Evolutionary conservation across 2,329 filamentous ascomycete genomes (phyloP).

Genomic region (Pseudogymnoascus sp.): DNA sequence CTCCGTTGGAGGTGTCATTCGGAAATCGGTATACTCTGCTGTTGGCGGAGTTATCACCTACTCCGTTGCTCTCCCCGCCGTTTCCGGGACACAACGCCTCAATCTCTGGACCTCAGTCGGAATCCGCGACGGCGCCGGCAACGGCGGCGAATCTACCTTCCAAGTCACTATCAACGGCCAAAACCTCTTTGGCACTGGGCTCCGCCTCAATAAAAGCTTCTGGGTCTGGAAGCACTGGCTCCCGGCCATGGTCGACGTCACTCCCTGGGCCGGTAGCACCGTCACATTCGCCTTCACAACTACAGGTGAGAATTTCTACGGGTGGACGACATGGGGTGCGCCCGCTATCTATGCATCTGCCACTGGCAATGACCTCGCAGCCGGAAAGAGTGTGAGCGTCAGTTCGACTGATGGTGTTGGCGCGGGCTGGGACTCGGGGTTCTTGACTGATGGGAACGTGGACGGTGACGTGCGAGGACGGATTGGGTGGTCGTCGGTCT

Average conservation of each 20-base stretch:
- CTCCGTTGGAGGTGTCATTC: conserved; percentile 12
- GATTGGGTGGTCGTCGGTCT: conserved; percentile 13
- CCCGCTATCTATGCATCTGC: conserved; percentile 11
- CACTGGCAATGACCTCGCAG: conserved; percentile 12
- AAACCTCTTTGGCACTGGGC: conserved; percentile 10
- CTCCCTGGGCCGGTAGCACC: conserved; percentile 13
- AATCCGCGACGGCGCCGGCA: conserved; percentile 15
- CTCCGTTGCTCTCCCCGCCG: conserved; percentile 10
- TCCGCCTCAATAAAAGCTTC: conserved; percentile 13
- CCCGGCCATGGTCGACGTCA: conserved; percentile 14
- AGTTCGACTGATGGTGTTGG: conserved; percentile 12
- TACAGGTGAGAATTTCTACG: conserved; percentile 11
- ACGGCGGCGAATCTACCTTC: conserved; percentile 13
- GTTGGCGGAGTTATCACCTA: conserved; percentile 13
- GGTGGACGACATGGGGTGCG: conserved; percentile 16
- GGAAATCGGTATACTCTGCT: conserved; percentile 14
- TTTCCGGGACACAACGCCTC: conserved; percentile 11
- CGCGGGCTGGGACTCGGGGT: conserved; percentile 11
- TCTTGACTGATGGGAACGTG: background rate
- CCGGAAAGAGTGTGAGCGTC: conserved; percentile 3
- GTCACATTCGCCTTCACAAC: conserved; percentile 11
- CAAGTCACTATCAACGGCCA: conserved; percentile 13
- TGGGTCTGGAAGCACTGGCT: conserved; percentile 16
- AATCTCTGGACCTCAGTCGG: conserved; percentile 16
- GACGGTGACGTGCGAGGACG: background rate